These are phyloP conservation scores for Haberlea rhodopensis DNA, from an alignment of 257 asterid genomes.

Conservation along the genomic window DNA sequence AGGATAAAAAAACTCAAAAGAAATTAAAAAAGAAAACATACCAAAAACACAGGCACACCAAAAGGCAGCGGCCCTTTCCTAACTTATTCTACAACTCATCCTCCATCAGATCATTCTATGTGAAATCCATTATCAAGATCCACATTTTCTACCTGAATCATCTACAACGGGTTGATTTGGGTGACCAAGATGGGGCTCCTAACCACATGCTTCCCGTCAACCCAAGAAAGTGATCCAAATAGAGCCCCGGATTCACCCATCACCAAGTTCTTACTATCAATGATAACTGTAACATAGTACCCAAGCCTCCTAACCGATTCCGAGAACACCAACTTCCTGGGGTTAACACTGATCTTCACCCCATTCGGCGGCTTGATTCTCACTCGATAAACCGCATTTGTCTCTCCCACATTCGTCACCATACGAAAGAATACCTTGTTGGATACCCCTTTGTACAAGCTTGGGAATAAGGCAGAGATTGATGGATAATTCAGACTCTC, in stretches of 20 bases:
- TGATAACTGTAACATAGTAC: slow-evolving; percentile 62
- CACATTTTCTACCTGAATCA: background rate
- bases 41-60: background rate
- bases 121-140: slow-evolving; percentile 1
- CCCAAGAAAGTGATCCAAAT: slow-evolving; percentile 82
- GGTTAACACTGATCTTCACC: slow-evolving; percentile 65
- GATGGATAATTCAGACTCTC: slow-evolving; percentile 91
- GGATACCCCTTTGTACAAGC: slow-evolving; percentile 39
- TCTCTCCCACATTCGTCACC: slow-evolving; percentile 78
- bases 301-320: slow-evolving; percentile 52
- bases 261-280: slow-evolving; percentile 53
- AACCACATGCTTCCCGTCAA: slow-evolving; percentile 81
- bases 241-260: slow-evolving; percentile 78
- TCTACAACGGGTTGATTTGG: slow-evolving; percentile 73
- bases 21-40: no score
- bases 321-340: slow-evolving; percentile 63
- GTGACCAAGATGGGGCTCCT: slow-evolving; percentile 88
- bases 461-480: slow-evolving; percentile 67
- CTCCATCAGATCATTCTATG: background rate
- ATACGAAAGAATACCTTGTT: slow-evolving; percentile 71
- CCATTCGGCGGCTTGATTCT: slow-evolving; percentile 77
- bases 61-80: background rate
- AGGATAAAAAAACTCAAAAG: background rate
- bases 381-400: slow-evolving; percentile 45
- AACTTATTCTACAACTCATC: background rate